Evolutionary conservation across 2,329 filamentous ascomycete genomes (phyloP).

Genomic region (Diaporthe caulivora): DNA sequence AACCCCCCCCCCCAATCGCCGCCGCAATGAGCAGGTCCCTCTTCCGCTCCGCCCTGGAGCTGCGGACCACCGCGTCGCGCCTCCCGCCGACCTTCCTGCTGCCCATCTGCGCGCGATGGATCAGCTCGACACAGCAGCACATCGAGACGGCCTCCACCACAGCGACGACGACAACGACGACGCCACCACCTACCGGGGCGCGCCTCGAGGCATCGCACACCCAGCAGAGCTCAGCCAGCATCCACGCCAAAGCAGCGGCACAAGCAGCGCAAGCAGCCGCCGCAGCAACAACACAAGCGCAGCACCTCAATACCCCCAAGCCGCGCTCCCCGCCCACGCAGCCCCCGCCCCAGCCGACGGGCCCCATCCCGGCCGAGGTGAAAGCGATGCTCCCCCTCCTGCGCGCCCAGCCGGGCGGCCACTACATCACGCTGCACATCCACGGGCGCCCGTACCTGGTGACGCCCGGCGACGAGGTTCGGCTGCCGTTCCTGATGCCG

Average conservation of each 20-base stretch:
- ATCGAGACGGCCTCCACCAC: constrained; percentile 53
- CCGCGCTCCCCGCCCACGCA: constrained; percentile 65
- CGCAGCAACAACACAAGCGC: neutral
- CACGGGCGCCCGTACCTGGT: constrained; percentile 85
- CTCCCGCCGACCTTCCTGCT: constrained; percentile 66
- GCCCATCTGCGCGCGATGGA: constrained; percentile 60
- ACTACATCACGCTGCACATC: constrained; percentile 86
- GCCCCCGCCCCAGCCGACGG: constrained; percentile 48
- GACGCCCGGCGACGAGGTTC: constrained; percentile 79
- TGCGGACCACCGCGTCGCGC: constrained; percentile 59
- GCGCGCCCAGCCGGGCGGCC: constrained; percentile 73
- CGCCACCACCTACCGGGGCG: constrained; percentile 27
- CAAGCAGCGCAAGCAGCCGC: neutral
- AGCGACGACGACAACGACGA: constrained; percentile 31
- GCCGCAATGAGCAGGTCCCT: constrained; percentile 68
- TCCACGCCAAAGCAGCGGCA: constrained; percentile 17
- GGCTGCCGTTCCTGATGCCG: constrained; percentile 84
- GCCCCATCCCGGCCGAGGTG: constrained; percentile 66
- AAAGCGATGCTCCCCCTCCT: constrained; percentile 76
- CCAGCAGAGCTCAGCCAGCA: constrained; percentile 28
- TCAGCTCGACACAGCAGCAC: constrained; percentile 64
- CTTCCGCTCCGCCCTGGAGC: constrained; percentile 73
- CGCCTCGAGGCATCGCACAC: constrained; percentile 15
- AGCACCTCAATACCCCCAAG: constrained; percentile 51
- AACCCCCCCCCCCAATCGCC: neutral